Evolutionary conservation across 2,329 filamentous ascomycete genomes (phyloP).

Genomic region (Sarocladiaceae sp.): DNA sequence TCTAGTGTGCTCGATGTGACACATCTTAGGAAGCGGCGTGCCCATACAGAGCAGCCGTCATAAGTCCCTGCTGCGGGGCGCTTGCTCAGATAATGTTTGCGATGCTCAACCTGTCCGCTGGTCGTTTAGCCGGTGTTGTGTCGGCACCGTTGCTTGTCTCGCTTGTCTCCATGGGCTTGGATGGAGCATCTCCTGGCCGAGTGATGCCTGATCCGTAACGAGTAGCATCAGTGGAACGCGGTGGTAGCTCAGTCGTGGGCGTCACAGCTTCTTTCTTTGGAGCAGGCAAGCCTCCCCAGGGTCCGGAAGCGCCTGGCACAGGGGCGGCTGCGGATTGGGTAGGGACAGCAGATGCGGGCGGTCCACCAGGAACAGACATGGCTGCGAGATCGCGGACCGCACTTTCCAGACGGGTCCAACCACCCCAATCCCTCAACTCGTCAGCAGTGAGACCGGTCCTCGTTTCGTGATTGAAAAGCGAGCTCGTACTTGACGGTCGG

Average conservation of each 20-base stretch:
- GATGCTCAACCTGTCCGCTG: constrained; percentile 33
- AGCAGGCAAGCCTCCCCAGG: background rate
- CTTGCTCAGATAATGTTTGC: constrained; percentile 35
- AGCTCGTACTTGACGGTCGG: constrained; percentile 22
- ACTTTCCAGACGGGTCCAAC: constrained; percentile 69
- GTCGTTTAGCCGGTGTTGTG: constrained; percentile 13
- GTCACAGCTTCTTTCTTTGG: constrained; percentile 16
- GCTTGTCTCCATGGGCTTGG: constrained; percentile 18
- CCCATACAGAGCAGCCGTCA: too few species aligned
- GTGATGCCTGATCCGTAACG: constrained; percentile 17
- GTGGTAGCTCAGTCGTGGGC: constrained; percentile 15
- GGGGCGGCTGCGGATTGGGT: background rate
- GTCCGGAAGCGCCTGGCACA: background rate
- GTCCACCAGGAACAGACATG: constrained; percentile 6
- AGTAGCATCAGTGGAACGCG: background rate
- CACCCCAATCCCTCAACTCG: constrained; percentile 65
- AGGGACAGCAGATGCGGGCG: constrained; percentile 9
- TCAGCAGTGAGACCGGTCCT: constrained; percentile 48
- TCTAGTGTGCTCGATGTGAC: too few species aligned
- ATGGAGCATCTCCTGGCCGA: constrained; percentile 23
- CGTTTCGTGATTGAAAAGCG: constrained; percentile 38
- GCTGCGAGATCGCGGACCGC: constrained; percentile 23
- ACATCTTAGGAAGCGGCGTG: too few species aligned
- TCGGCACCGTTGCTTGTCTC: constrained; percentile 21
- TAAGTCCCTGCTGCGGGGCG: background rate